A percentile compares a stretch with the other conserved stretches of the same genome.
Conservation (phyloP, 1,284 basidiomycete species). For the Irpex rosettiformis region DNA sequence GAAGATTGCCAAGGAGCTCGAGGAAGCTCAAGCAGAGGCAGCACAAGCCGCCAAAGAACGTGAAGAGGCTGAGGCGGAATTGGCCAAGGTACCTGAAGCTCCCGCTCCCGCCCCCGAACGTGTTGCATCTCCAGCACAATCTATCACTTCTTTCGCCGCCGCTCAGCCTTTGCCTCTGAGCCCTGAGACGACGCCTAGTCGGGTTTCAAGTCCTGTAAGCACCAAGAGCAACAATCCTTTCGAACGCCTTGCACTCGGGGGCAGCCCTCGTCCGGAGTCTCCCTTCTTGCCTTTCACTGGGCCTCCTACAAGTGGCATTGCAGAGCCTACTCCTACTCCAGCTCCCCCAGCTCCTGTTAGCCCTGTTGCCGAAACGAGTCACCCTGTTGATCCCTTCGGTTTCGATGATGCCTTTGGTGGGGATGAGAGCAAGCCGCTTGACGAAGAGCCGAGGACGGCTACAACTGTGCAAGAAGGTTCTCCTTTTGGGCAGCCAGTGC, state of each 20-base stretch:
- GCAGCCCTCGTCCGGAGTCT: constrained; percentile 49
- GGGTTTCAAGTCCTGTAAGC: constrained; percentile 27
- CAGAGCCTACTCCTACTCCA: constrained; percentile 5
- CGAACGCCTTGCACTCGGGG: constrained; percentile 61
- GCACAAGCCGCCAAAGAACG: constrained; percentile 52
- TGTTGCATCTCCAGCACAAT: constrained; percentile 33
- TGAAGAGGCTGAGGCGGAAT: constrained; percentile 50
- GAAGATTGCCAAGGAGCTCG: constrained; percentile 69
- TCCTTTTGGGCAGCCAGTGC: constrained; percentile 12
- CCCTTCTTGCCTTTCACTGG: constrained; percentile 52
- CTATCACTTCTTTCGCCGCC: constrained; percentile 61
- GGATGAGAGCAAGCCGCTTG: constrained; percentile 16
- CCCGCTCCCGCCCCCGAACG: constrained; percentile 26
- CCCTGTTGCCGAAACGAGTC: constrained; percentile 21
- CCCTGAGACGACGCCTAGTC: constrained; percentile 45
- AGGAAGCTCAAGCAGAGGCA: constrained; percentile 59
- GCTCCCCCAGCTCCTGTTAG: constrained; percentile 14
- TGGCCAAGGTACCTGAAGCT: constrained; percentile 34
- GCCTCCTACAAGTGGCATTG: constrained; percentile 22
- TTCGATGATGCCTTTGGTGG: constrained; percentile 43
- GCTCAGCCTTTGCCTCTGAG: constrained; percentile 67
- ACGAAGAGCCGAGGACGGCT: constrained; percentile 5
- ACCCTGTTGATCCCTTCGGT: constrained; percentile 51
- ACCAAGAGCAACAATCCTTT: constrained; percentile 92
- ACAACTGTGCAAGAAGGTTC: constrained; percentile 2